These are phyloP conservation scores for Wickerhamiella bombiphila DNA, from an alignment of 805 yeast genomes.

Conservation along the genomic window DNA sequence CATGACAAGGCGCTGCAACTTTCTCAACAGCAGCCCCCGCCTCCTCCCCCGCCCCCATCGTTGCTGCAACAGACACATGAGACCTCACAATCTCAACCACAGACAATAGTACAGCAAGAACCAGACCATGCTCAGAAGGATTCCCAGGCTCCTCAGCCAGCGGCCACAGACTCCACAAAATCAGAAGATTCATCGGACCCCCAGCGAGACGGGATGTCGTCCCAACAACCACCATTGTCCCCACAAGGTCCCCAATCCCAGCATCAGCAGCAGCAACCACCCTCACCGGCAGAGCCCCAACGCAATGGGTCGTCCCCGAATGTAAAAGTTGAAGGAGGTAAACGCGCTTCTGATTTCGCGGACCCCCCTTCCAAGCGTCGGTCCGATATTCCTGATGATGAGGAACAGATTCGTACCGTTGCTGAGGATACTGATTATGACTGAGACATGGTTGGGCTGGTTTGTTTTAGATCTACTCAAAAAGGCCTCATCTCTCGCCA, in stretches of 20 bases:
- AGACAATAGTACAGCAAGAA: slow-evolving; percentile 1
- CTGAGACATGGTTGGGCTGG: too few relatives aligned
- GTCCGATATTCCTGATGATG: slow-evolving; percentile 4
- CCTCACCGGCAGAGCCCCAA: too few relatives aligned
- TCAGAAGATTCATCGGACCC: too few relatives aligned
- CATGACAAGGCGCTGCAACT: neutral
- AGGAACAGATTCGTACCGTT: slow-evolving; percentile 16
- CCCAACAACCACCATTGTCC: neutral
- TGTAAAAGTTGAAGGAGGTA: too few relatives aligned
- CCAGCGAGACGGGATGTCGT: too few relatives aligned
- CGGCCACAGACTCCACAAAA: too few relatives aligned
- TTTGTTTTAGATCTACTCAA: too few relatives aligned
- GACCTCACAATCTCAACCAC: slow-evolving; percentile 7
- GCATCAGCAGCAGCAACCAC: slow-evolving; percentile 1
- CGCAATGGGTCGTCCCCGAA: too few relatives aligned
- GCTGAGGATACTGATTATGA: slow-evolving; percentile 20
- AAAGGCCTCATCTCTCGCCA: too few relatives aligned
- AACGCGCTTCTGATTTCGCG: slow-evolving; percentile 7
- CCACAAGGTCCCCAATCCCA: neutral
- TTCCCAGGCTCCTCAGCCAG: neutral
- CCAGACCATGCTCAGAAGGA: neutral
- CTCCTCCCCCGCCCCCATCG: too few relatives aligned
- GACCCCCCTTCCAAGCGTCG: slow-evolving; percentile 13
- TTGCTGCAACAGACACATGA: too few relatives aligned
- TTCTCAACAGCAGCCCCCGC: neutral